Evolutionary conservation across 116 monocot genomes (phyloP), one percentile per base, ranked within the genome.

Genomic region (Papilionanthe hybrid): DNA sequence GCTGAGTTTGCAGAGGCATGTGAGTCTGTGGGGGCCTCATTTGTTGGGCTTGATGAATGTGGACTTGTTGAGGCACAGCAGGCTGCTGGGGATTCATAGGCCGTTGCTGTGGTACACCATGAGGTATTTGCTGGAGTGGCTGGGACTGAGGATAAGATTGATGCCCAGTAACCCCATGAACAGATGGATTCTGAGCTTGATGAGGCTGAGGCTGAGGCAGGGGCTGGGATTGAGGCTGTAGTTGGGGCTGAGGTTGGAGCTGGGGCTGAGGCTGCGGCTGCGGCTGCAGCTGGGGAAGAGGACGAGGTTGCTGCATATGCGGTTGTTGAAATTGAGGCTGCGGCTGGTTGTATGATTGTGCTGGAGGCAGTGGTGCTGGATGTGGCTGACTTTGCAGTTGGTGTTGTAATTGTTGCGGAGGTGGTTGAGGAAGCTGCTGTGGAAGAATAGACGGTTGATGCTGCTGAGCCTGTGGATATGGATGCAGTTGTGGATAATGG

Each of bases 121-220:
- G 55, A 17, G 77, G 72, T 43, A 75, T 55, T 50, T 81, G 87
- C 49, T 82, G 84, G 27, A 76, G 50, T 0, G 75, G 42, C 68
- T 86, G 87, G 77, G 85, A 79, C 75, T 87, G 92, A 72, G 83
- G 87, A 79, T 85, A 85, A 77, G 91, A 88, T 19, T 87, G 88
- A 41, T 88, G 79, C 19, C 90, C 90, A 28, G 88, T 77, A 10
- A 88, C 88, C 6, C 86, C 77, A 79, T 79, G 83, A 74, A 30
- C 78, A 22, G 86, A 68, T 22, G 82, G 81, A 48, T 85, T 77
- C 27, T 72, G 79, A 28, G 63, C 9, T 63, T 79, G 77, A 25
- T 79, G 81, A 32, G 77, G 13, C 42, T 79, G 85, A 25, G 78
- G 44, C 49, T 84, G 89, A 4, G 72, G 55, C 17, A 48, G 78